Evolutionary conservation across 1,139 yeast species (phyloP).

Genomic region (Hyphopichia wangnamkhiaoensis): DNA sequence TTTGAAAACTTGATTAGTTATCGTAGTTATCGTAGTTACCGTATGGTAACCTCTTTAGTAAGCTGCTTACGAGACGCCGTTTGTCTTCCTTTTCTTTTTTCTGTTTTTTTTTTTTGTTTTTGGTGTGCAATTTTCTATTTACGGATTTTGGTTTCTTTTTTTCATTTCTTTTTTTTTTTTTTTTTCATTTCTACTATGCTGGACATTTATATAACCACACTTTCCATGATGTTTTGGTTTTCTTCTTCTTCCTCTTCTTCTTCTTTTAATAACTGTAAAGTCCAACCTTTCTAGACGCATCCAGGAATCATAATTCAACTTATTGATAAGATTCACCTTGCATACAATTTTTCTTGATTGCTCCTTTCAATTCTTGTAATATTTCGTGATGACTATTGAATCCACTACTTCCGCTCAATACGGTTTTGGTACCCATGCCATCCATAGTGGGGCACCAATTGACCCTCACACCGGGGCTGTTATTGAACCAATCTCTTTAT

Average conservation of each 20-base stretch:
- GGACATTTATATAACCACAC: no score
- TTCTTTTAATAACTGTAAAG: slow-evolving; percentile 8
- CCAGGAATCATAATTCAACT: slow-evolving; percentile 8
- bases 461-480: slow-evolving; percentile 85
- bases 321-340: slow-evolving; percentile 2
- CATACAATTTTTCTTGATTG: slow-evolving; percentile 1
- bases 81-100: no score
- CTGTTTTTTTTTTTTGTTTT: no score
- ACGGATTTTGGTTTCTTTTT: background rate
- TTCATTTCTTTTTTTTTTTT: background rate
- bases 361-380: background rate
- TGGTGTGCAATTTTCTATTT: no score
- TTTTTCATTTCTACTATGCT: no score
- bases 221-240: no score
- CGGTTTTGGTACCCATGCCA: slow-evolving; percentile 77
- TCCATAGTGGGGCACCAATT: slow-evolving; percentile 78
- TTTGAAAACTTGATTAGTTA: no score
- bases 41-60: no score
- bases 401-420: slow-evolving; percentile 16
- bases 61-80: no score
- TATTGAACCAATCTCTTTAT: slow-evolving; percentile 79
- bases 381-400: slow-evolving; percentile 23
- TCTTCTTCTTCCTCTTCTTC: background rate
- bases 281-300: slow-evolving; percentile 16
- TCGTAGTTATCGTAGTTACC: no score